phyloP scores from a whole-genome alignment of 2,329 filamentous ascomycete species.

The Ceratocystis alfenasii region DNA sequence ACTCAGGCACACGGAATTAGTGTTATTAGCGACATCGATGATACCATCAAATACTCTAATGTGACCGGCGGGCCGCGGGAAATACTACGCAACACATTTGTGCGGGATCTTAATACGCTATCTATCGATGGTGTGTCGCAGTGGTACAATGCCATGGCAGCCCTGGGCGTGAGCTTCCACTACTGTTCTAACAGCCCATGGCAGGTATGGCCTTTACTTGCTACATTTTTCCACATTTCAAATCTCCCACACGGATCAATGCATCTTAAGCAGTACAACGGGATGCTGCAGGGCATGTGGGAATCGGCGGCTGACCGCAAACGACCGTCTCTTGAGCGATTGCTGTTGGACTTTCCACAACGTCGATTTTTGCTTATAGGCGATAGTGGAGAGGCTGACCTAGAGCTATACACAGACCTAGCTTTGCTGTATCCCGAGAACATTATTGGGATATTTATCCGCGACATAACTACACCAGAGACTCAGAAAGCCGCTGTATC shows the following conservation, averaged over 20 bases:
- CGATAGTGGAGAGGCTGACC: slow-evolving; percentile 90
- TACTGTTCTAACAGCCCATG: slow-evolving; percentile 99
- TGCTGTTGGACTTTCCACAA: slow-evolving; percentile 80
- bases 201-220: slow-evolving; percentile 87
- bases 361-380: slow-evolving; percentile 80
- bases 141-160: slow-evolving; percentile 71
- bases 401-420: slow-evolving; percentile 96
- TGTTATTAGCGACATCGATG: slow-evolving; percentile 93
- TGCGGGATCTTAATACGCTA: slow-evolving; percentile 69
- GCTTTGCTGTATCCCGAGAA: slow-evolving; percentile 70
- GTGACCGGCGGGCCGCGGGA: slow-evolving; percentile 79
- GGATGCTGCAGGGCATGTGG: slow-evolving; percentile 96
- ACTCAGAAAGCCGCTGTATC: slow-evolving; percentile 23
- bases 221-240: slow-evolving; percentile 69
- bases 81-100: slow-evolving; percentile 92
- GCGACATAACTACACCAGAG: slow-evolving; percentile 80
- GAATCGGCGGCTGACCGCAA: slow-evolving; percentile 94
- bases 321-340: slow-evolving; percentile 71
- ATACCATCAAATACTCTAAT: slow-evolving; percentile 92
- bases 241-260: slow-evolving; percentile 79
- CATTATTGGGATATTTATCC: slow-evolving; percentile 79
- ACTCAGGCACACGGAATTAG: slow-evolving; percentile 73
- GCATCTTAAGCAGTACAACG: slow-evolving; percentile 90
- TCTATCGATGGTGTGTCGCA: slow-evolving; percentile 77
- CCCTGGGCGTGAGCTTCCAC: slow-evolving; percentile 76